Percentiles rank a stretch among this genome's conserved stretches.
Conservation (phyloP, 2,329 filamentous ascomycete genomes). For the Penicillium vulpinum region DNA sequence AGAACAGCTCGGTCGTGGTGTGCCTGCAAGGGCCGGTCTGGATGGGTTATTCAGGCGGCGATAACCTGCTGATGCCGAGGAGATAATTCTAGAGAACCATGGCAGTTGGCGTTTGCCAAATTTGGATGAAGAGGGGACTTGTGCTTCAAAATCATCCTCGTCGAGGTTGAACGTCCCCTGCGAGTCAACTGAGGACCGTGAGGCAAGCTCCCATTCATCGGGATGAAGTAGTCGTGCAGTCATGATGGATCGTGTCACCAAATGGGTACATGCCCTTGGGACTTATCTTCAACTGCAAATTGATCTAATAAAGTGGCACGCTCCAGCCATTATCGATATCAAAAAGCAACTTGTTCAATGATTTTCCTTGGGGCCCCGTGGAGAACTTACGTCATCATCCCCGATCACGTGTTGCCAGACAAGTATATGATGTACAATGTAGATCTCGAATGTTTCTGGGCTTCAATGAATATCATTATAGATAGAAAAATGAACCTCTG, state of each 20-base stretch:
- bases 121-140: slow-evolving; percentile 30
- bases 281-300: slow-evolving; percentile 2
- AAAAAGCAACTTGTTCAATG: not conserved
- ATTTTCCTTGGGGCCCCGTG: not conserved
- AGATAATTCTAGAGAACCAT: slow-evolving; percentile 32
- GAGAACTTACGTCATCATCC: slow-evolving; percentile 9
- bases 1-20: slow-evolving; percentile 25
- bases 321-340: not conserved
- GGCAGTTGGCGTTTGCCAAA: slow-evolving; percentile 24
- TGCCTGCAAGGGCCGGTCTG: slow-evolving; percentile 25
- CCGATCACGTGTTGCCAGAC: not conserved
- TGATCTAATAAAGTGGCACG: not conserved
- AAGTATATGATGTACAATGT: not conserved
- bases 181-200: slow-evolving; percentile 42
- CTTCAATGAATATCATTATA: not conserved
- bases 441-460: not conserved
- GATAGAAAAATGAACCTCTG: not conserved
- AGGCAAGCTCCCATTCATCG: slow-evolving; percentile 44
- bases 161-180: slow-evolving; percentile 45
- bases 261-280: slow-evolving; percentile 15
- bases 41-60: slow-evolving; percentile 30
- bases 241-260: slow-evolving; percentile 29
- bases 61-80: slow-evolving; percentile 32
- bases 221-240: slow-evolving; percentile 41
- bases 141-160: slow-evolving; percentile 45